These are phyloP conservation scores for Fusarium protoensiforme DNA, from an alignment of 2,329 filamentous ascomycete species.

Conservation along the genomic window DNA sequence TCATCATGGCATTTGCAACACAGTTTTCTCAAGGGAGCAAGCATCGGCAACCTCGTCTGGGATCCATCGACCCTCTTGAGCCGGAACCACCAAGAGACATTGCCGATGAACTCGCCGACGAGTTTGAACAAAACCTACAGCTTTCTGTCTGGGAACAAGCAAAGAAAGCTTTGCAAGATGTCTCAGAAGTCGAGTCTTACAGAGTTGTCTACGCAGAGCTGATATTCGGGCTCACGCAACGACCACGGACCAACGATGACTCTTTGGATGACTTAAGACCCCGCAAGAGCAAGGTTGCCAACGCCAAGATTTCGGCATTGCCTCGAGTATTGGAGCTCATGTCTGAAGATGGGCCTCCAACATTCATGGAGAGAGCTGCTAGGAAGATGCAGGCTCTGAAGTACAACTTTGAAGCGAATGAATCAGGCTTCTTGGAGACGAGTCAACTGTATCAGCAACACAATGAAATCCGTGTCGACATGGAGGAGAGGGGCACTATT, in stretches of 20 bases:
- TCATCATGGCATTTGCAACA: conserved; percentile 62
- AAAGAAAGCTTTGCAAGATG: conserved; percentile 46
- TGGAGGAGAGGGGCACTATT: conserved; percentile 55
- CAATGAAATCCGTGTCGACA: not conserved
- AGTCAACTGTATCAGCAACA: not conserved
- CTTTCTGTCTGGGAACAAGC: conserved; percentile 51
- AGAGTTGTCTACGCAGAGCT: conserved; percentile 52
- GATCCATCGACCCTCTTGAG: not conserved
- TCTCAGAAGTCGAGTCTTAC: conserved; percentile 50
- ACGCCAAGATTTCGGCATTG: conserved; percentile 3
- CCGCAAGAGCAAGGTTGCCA: not conserved
- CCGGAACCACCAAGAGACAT: not conserved
- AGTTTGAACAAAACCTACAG: conserved; percentile 52
- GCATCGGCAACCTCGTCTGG: not conserved
- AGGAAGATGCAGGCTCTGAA: conserved; percentile 39
- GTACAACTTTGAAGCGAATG: conserved; percentile 35
- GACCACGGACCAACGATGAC: conserved; percentile 25
- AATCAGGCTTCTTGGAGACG: conserved; percentile 8
- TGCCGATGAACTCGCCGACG: conserved; percentile 36
- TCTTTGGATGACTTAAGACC: not conserved
- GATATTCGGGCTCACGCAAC: conserved; percentile 52
- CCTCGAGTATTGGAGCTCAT: conserved; percentile 31
- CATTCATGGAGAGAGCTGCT: conserved; percentile 37
- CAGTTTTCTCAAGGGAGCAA: conserved; percentile 58
- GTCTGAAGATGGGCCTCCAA: conserved; percentile 33